Evolutionary conservation across 306 rosid species (phyloP), one percentile per base, ranked within the genome.

Genomic region (Quercus rubra): DNA sequence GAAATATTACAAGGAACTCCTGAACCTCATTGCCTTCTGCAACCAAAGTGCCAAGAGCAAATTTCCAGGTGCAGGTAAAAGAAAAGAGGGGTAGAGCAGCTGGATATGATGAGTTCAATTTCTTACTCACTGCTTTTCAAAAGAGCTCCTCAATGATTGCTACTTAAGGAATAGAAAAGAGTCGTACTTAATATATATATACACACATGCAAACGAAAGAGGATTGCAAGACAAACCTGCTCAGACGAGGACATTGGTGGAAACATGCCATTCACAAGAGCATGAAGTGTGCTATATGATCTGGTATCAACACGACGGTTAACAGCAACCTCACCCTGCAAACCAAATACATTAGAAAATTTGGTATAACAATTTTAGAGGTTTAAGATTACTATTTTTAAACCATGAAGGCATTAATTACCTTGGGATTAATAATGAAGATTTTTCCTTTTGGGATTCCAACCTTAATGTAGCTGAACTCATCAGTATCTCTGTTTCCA

Each of bases 401-500:
- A 54, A 61, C 20, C 28, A 72, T 70, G 68, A 75, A 77, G 84
- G 76, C 75, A 51, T 67, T 73, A n/a, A 56, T 86, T 87, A 96
- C 99, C 99, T 80, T 91, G 81, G 96, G 97, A 83, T 96, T 96
- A 79, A 93, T 90, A 55, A 88, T 93, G 94, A 96, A 96, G 67
- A 96, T 91, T 82, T 96, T 96, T 75, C 99, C 99, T 73, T 68
- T 72, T 4, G 98, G 99, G 62, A 96, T 91, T 87, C 99, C 99
- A 80, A 93, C 98, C 80, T 86, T 93, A 49, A 90, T 89, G 87
- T 96, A 96, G 90, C 99, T 96, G 82, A 96, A 71, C 84, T 96
- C 99, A 76, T 96, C 99, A 5, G 98, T 93, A 76, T 93, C 91
- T 85, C 99, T 90, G 87, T 96, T 93, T 83, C 99, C 98, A 81